Percentiles rank a stretch among this genome's conserved stretches.
These are phyloP conservation scores for Fonsecaea pugnacius DNA, from an alignment of 2,329 filamentous ascomycete genomes.

Conservation along the genomic window DNA sequence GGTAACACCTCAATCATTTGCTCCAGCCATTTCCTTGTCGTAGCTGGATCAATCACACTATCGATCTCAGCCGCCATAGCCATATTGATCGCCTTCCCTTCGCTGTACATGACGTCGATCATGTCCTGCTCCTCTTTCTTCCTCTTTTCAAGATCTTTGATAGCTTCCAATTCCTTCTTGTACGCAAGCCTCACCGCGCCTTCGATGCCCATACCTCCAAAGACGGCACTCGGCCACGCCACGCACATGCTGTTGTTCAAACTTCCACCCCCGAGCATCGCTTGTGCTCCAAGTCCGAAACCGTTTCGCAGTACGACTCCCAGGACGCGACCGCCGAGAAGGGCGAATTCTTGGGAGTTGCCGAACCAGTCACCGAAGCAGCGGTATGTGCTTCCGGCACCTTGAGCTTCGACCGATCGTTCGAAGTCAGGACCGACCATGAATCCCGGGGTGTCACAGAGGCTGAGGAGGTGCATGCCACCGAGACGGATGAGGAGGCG, in stretches of 20 bases:
- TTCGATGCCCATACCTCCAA: constrained; percentile 32
- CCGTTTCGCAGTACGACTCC: constrained; percentile 31
- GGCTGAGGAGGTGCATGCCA: constrained; percentile 33
- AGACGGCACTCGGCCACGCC: constrained; percentile 32
- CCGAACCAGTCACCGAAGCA: constrained; percentile 34
- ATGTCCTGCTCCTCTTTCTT: constrained; percentile 32
- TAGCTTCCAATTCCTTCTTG: constrained; percentile 30
- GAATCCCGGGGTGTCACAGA: constrained; percentile 32
- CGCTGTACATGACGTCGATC: constrained; percentile 32
- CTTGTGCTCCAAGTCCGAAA: constrained; percentile 32
- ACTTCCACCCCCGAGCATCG: constrained; percentile 33
- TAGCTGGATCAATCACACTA: constrained; percentile 31
- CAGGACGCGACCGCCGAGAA: constrained; percentile 28
- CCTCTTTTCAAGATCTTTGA: constrained; percentile 27
- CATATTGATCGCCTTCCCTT: constrained; percentile 31
- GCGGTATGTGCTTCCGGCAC: constrained; percentile 32
- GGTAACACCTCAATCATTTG: constrained; percentile 30
- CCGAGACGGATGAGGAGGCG: constrained; percentile 31
- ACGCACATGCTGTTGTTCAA: constrained; percentile 33
- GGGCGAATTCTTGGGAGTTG: constrained; percentile 30
- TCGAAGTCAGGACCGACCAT: constrained; percentile 33
- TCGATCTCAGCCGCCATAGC: constrained; percentile 31
- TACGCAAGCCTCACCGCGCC: constrained; percentile 31
- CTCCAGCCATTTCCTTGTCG: constrained; percentile 32
- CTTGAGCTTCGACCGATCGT: constrained; percentile 31